Base-by-base conservation (phyloP, 2,329 filamentous ascomycete species). In the Paraconiothyrium sp. region DNA sequence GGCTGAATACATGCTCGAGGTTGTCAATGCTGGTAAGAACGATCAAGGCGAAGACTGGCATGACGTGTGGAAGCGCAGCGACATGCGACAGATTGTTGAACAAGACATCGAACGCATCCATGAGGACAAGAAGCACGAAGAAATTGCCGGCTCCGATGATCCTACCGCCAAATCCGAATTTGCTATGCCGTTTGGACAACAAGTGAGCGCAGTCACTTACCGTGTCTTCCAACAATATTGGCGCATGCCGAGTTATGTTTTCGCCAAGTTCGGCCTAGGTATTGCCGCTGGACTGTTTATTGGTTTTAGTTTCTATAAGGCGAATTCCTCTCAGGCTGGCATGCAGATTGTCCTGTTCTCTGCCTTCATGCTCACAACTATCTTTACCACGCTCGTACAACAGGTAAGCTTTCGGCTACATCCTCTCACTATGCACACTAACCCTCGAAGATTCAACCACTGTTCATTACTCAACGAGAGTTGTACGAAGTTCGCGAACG, bases 1-100 rank as follows among this genome's bases (percentile, higher is more conserved):
- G 0, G 91, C 91, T 0, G 91, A 93, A 78, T 93, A 88, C 79
- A 92, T 93, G 87, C 84, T 93, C 11, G 81, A 81, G 58, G 74
- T 81, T 30, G 78, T 79, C 22, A 72, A 73, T 24, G 74, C 77
- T 16, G 77, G 75, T 51, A 63, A 68, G 56, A 56, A 71, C 61
- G 8, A 65, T 60, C 16, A 71, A 68, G 60, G 59, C 9, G 24
- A 68, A 55, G 79, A 83, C 61, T 83, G 81, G 82, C 76, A 76
- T 47, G 62, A 76, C 8, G 75, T 79, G 3, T 83, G 81, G 81
- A 76, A 71, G 47, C 35, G 52, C 1, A 75, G 72, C 46, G 37
- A 64, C 2, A 65, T 72, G 37, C 62, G 63, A 30, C 39, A 65
- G 41, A 39, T 63, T 3, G 72, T 82, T 0, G 74, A 81, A 27